Base-by-base conservation (phyloP, 2,329 filamentous ascomycete genomes). In the Fusarium sp. region DNA sequence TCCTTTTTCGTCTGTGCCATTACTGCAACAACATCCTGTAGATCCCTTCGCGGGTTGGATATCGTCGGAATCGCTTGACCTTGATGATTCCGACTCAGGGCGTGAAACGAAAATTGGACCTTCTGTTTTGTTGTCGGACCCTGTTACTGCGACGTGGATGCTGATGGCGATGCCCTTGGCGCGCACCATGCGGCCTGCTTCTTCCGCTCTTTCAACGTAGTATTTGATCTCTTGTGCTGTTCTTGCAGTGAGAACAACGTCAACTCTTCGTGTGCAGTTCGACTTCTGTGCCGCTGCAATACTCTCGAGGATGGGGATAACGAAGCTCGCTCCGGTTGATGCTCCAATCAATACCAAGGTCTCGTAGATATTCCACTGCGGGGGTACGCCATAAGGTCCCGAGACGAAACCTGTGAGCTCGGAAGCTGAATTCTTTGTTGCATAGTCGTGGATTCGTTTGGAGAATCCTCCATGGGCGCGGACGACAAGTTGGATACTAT, bases 261-360 rank as follows among this genome's bases (percentile, higher is more conserved):
- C 83, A 11, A 90, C 79, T 25, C 86, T 79, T 58, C 83, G 84
- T 10, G 83, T 84, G 69, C 88, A 90, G 13, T 81, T 82, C 4
- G 78, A 78, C 3, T 61, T 69, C 12, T 78, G 78, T 0, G 79
- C 76, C 32, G 81, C 80, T 3, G 88, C 80, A 3, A 88, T 79
- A 65, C 83, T 84, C 69, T 90, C 87, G 1, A 90, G 79, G 5
- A 90, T 87, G 0, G 88, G 87, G 8, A 90, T 77, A 2, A 86
- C 88, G 58, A 88, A 90, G 6, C 87, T 90, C 2, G 87, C 85
- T n/a, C 88, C 88, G 0, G 88, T 90, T 1, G 88, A 90, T 1
- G 88, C 88, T 0, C 87, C 88, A 44, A 90, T 85, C 6, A 90
- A 80, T 7, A 90, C 79, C 45, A 90, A 76, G 1, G 87, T 88